These are phyloP conservation scores for Dipodascus albidus DNA, from an alignment of 805 yeast species.

Conservation along the genomic window DNA sequence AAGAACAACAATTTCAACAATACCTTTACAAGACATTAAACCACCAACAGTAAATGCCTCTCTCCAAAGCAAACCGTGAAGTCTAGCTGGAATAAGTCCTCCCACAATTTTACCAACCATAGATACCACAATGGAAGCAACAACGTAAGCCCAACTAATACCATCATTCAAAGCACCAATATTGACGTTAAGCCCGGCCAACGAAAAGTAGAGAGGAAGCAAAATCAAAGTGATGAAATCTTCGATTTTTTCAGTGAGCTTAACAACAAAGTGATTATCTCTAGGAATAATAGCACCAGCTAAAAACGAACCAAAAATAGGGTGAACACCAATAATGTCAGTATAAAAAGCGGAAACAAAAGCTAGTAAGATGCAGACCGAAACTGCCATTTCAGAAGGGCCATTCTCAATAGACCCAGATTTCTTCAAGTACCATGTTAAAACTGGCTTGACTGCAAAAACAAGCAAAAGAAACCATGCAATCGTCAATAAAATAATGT, in stretches of 20 bases:
- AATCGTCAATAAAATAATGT: conserved; percentile 49
- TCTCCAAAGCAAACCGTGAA: conserved; percentile 55
- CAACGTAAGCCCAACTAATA: conserved; percentile 65
- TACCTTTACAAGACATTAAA: conserved; percentile 82
- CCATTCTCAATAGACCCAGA: conserved; percentile 50
- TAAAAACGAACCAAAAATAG: conserved; percentile 77
- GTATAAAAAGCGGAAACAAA: conserved; percentile 66
- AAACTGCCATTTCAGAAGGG: conserved; percentile 45
- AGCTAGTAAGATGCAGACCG: conserved; percentile 46
- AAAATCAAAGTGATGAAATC: conserved; percentile 61
- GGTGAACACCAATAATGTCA: conserved; percentile 76
- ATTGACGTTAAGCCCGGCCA: conserved; percentile 65
- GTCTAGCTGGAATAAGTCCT: conserved; percentile 52
- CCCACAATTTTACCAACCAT: conserved; percentile 57
- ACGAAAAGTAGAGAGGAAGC: conserved; percentile 69
- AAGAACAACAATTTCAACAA: conserved; percentile 72
- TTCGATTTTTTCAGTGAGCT: conserved; percentile 63
- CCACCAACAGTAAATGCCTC: conserved; percentile 70
- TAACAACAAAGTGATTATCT: conserved; percentile 60
- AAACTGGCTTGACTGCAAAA: conserved; percentile 42
- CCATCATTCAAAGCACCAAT: conserved; percentile 54
- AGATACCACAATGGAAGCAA: conserved; percentile 59
- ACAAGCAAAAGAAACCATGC: conserved; percentile 59
- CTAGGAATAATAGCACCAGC: conserved; percentile 68
- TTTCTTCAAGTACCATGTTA: conserved; percentile 35